A percentile compares a stretch with the other conserved stretches of the same genome.
phyloP scores from a whole-genome alignment of 768 basidiomycete species.

The Pluteus cervinus region DNA sequence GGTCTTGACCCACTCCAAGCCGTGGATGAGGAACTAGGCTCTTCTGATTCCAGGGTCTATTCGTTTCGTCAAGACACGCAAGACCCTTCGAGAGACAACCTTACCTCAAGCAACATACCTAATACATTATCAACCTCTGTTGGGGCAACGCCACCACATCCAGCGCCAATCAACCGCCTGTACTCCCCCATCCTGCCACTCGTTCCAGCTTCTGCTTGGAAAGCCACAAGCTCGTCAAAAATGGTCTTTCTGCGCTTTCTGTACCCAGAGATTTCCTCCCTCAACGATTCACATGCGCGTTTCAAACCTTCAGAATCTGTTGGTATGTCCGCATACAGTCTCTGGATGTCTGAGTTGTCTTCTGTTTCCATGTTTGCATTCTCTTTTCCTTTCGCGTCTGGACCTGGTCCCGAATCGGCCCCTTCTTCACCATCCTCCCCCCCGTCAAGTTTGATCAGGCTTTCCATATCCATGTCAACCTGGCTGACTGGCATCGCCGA shows the following conservation, averaged over 20 bases:
- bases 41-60: slow-evolving; percentile 79
- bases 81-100: slow-evolving; percentile 12
- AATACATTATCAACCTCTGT: slow-evolving; percentile 87
- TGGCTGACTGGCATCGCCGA: slow-evolving; percentile 38
- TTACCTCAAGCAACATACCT: slow-evolving; percentile 78
- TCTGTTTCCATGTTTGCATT: slow-evolving; percentile 43
- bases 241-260: slow-evolving; percentile 62
- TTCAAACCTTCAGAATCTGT: slow-evolving; percentile 48
- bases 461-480: slow-evolving; percentile 35
- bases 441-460: too few species aligned
- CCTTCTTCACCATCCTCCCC: slow-evolving; percentile 28
- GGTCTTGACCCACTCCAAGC: slow-evolving; percentile 41
- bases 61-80: background rate
- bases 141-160: slow-evolving; percentile 80
- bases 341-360: slow-evolving; percentile 60
- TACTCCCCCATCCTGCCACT: slow-evolving; percentile 88
- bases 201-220: slow-evolving; percentile 88
- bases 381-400: slow-evolving; percentile 56
- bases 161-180: slow-evolving; percentile 80
- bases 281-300: slow-evolving; percentile 50
- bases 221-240: slow-evolving; percentile 72
- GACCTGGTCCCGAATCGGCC: too few species aligned
- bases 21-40: slow-evolving; percentile 56
- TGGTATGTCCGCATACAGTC: slow-evolving; percentile 52
- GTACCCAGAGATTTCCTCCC: slow-evolving; percentile 60